phyloP scores from a whole-genome alignment of 2,329 filamentous ascomycete genomes.

The Diplodia mutila region DNA sequence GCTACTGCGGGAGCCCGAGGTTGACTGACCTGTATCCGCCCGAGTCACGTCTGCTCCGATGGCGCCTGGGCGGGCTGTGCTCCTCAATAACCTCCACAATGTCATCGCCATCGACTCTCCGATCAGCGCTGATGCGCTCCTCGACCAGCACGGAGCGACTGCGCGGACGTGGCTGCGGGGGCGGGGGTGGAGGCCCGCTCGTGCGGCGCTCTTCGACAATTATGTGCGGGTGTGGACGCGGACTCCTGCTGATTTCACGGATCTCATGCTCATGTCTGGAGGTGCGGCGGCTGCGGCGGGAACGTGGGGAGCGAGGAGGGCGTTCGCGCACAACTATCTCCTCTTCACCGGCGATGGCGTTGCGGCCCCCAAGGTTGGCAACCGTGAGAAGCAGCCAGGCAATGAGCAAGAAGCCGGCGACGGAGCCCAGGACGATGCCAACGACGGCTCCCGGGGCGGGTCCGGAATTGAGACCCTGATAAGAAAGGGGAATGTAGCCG shows the following conservation, averaged over 20 bases:
- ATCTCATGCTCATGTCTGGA: conserved; percentile 41
- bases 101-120: conserved; percentile 54
- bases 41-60: conserved; percentile 44
- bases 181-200: conserved; percentile 26
- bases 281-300: conserved; percentile 37
- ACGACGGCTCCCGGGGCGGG: conserved; percentile 61
- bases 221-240: conserved; percentile 41
- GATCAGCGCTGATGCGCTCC: conserved; percentile 34
- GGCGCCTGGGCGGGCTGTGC: conserved; percentile 48
- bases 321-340: conserved; percentile 58
- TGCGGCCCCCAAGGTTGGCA: conserved; percentile 39
- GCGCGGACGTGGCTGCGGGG: conserved; percentile 34
- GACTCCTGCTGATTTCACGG: conserved; percentile 44
- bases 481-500: conserved; percentile 64
- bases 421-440: conserved; percentile 62
- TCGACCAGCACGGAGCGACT: conserved; percentile 50
- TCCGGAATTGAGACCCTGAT: conserved; percentile 57
- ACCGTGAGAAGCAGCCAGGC: conserved; percentile 55
- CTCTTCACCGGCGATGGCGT: conserved; percentile 55
- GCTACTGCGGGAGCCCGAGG: conserved; percentile 36
- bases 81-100: conserved; percentile 65
- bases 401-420: conserved; percentile 57
- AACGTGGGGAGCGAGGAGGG: conserved; percentile 34
- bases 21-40: conserved; percentile 55
- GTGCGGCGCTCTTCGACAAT: conserved; percentile 42